These are phyloP conservation scores for Hypoxylon rickii DNA, from an alignment of 495 filamentous ascomycete genomes.

Conservation along the genomic window DNA sequence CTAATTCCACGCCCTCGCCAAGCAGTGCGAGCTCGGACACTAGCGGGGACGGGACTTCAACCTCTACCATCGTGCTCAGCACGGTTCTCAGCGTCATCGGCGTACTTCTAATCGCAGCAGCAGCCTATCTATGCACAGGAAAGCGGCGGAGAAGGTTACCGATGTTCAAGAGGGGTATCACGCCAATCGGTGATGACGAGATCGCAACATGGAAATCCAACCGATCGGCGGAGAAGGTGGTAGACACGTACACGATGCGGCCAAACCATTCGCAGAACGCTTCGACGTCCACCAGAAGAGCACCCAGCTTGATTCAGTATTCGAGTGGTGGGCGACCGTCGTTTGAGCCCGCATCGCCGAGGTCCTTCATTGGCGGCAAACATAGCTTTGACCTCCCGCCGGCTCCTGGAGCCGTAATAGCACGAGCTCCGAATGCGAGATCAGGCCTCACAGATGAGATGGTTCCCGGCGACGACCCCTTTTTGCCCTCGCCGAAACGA, in stretches of 20 bases:
- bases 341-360: slow-evolving; percentile 42
- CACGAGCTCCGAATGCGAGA: slow-evolving; percentile 52
- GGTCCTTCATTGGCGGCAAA: slow-evolving; percentile 39
- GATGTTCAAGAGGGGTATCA: slow-evolving; percentile 49
- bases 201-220: slow-evolving; percentile 55
- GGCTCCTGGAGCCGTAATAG: slow-evolving; percentile 47
- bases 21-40: slow-evolving; percentile 12
- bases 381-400: slow-evolving; percentile 50
- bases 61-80: slow-evolving; percentile 45
- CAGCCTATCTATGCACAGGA: slow-evolving; percentile 38
- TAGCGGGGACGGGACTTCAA: slow-evolving; percentile 5
- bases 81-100: slow-evolving; percentile 46
- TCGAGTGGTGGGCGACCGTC: slow-evolving; percentile 39
- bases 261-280: slow-evolving; percentile 42
- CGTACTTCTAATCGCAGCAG: slow-evolving; percentile 40
- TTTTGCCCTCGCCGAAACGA: slow-evolving; percentile 44
- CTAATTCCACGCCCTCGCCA: slow-evolving; percentile 13
- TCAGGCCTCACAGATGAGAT: slow-evolving; percentile 54
- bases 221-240: slow-evolving; percentile 30
- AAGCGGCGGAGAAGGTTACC: slow-evolving; percentile 39
- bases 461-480: slow-evolving; percentile 53
- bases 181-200: slow-evolving; percentile 57
- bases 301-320: slow-evolving; percentile 54
- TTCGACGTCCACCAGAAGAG: slow-evolving; percentile 45
- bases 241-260: slow-evolving; percentile 25